Conservation (phyloP, 352 stramenopile genomes). For the Phytophthora cajani region DNA sequence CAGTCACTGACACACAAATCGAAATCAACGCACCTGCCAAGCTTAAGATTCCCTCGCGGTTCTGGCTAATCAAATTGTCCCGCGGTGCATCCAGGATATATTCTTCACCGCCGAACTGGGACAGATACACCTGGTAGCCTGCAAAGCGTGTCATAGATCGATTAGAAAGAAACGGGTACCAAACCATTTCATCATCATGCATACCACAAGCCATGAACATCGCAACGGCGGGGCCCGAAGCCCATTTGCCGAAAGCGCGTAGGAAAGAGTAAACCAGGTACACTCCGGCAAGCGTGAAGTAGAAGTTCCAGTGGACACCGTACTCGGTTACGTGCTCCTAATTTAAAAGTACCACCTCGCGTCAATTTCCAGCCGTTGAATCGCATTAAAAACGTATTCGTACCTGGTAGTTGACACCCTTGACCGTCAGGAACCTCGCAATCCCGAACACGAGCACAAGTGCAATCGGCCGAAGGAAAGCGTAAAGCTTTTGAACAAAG, state of each 20-base stretch:
- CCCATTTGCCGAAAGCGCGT: conserved; percentile 53
- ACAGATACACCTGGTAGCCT: conserved; percentile 87
- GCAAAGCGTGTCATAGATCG: neutral
- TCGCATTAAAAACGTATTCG: neutral
- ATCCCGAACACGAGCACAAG: conserved; percentile 75
- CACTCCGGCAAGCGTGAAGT: conserved; percentile 95
- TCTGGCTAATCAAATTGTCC: conserved; percentile 88
- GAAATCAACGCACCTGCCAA: conserved; percentile 56
- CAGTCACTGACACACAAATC: neutral
- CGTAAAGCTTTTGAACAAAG: conserved; percentile 45
- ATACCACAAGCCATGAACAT: conserved; percentile 50
- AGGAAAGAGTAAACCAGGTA: conserved; percentile 78
- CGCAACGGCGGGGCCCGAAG: conserved; percentile 50
- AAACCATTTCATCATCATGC: neutral
- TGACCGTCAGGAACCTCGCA: conserved; percentile 79
- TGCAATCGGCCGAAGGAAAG: conserved; percentile 73
- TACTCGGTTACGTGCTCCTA: conserved; percentile 98
- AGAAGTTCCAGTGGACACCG: conserved; percentile 99
- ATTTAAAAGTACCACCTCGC: conserved; percentile 5
- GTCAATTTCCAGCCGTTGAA: neutral
- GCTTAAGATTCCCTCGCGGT: conserved; percentile 96
- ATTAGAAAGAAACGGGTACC: neutral
- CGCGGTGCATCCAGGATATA: conserved; percentile 81
- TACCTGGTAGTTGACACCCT: conserved; percentile 89
- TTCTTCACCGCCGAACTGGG: conserved; percentile 72